A percentile compares a stretch with the other conserved stretches of the same genome.
phyloP scores from a whole-genome alignment of 1,139 yeast genomes.

The Debaryomyces robertsiae region DNA sequence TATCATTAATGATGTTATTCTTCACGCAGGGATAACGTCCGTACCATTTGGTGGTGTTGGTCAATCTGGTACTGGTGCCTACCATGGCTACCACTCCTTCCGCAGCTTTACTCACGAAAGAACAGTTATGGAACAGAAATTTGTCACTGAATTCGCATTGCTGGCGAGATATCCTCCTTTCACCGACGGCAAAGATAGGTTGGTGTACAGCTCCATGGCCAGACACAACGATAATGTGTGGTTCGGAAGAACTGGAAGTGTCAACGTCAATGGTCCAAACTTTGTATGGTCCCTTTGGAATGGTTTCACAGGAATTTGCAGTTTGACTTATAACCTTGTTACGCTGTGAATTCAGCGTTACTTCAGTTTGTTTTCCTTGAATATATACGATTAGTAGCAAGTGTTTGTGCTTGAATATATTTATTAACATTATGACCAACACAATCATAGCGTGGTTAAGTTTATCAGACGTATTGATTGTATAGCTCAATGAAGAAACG shows the following conservation, averaged over 20 bases:
- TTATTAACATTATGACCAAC: too few relatives aligned
- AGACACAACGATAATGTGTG: constrained; percentile 36
- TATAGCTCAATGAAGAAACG: too few relatives aligned
- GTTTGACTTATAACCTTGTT: constrained; percentile 19
- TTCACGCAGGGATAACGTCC: constrained; percentile 70
- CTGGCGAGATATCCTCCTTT: constrained; percentile 74
- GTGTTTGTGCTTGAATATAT: too few relatives aligned
- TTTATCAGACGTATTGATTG: too few relatives aligned
- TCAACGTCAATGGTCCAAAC: constrained; percentile 39
- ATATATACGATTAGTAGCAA: too few relatives aligned
- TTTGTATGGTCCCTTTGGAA: constrained; percentile 36
- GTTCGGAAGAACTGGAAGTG: constrained; percentile 41
- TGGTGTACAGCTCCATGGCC: constrained; percentile 29
- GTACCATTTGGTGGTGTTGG: constrained; percentile 96
- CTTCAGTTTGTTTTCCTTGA: constrained; percentile 1
- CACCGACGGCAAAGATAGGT: constrained; percentile 33
- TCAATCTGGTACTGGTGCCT: constrained; percentile 74
- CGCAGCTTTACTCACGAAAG: constrained; percentile 77
- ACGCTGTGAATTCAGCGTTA: constrained; percentile 1
- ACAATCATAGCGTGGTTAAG: too few relatives aligned
- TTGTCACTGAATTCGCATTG: constrained; percentile 62
- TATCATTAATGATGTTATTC: constrained; percentile 67
- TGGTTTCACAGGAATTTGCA: constrained; percentile 33
- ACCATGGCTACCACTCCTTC: constrained; percentile 79
- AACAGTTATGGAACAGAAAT: constrained; percentile 67